Evolutionary conservation across 768 basidiomycete species (phyloP).

Genomic region (Tulasnella sp.): DNA sequence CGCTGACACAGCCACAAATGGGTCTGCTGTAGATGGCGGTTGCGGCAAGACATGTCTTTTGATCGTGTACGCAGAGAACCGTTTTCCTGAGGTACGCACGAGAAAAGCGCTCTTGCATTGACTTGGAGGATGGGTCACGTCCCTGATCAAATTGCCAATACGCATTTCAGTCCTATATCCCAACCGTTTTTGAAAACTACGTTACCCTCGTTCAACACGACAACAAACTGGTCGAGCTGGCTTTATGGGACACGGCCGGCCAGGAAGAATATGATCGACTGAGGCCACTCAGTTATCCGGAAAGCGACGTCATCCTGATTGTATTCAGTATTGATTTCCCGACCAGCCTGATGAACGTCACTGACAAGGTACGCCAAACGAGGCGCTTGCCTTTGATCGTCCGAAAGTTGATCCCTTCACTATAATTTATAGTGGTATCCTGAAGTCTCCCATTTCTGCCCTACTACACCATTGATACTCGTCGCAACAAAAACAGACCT

Average conservation of each 20-base stretch:
- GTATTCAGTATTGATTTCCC: slow-evolving; percentile 94
- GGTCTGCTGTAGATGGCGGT: slow-evolving; percentile 47
- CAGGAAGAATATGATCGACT: slow-evolving; percentile 94
- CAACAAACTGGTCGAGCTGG: slow-evolving; percentile 82
- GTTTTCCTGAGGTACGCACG: slow-evolving; percentile 88
- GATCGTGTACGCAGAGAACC: slow-evolving; percentile 93
- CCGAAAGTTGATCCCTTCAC: neutral
- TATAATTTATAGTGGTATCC: slow-evolving; percentile 64
- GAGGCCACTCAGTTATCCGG: slow-evolving; percentile 76
- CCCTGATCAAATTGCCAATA: no score
- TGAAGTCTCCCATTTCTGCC: slow-evolving; percentile 87
- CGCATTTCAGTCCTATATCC: slow-evolving; percentile 69
- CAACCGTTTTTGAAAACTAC: slow-evolving; percentile 92
- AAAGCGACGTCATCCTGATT: slow-evolving; percentile 84
- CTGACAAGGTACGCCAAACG: slow-evolving; percentile 57
- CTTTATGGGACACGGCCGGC: slow-evolving; percentile 97
- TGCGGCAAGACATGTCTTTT: slow-evolving; percentile 71
- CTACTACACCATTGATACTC: slow-evolving; percentile 77
- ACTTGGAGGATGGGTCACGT: no score
- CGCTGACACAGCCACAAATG: neutral
- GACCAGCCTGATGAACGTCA: slow-evolving; percentile 79
- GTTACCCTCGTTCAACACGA: slow-evolving; percentile 80
- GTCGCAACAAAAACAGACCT: slow-evolving; percentile 93
- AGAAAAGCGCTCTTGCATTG: no score
- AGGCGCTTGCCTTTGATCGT: neutral